These are phyloP conservation scores for Talaromyces adpressus DNA, from an alignment of 495 filamentous ascomycete species.

Conservation along the genomic window DNA sequence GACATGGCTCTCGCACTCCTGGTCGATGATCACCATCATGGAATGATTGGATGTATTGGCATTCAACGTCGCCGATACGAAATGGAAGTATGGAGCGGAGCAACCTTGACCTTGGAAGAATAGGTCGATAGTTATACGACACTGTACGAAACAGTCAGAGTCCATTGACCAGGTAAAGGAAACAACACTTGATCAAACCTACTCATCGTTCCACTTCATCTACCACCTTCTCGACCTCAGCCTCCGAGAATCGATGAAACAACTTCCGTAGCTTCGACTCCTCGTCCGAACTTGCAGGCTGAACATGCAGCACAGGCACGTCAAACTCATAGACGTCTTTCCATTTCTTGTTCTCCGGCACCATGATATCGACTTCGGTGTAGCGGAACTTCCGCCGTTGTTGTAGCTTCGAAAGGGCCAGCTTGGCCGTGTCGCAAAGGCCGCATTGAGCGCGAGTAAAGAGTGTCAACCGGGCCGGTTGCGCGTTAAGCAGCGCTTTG, in stretches of 20 bases:
- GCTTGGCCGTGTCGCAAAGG: conserved; percentile 70
- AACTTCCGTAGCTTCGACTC: conserved; percentile 62
- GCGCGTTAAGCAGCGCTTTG: conserved; percentile 33
- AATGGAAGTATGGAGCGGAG: neutral
- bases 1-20: neutral
- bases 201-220: conserved; percentile 41
- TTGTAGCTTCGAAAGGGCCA: conserved; percentile 61
- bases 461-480: conserved; percentile 65
- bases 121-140: neutral
- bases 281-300: conserved; percentile 35
- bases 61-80: neutral
- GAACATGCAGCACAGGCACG: conserved; percentile 75
- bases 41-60: neutral
- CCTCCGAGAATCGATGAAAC: conserved; percentile 74
- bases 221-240: conserved; percentile 65
- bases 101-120: neutral
- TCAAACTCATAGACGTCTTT: conserved; percentile 84
- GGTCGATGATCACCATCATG: neutral
- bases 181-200: neutral
- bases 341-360: conserved; percentile 57
- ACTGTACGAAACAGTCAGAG: neutral
- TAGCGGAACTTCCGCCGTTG: conserved; percentile 65
- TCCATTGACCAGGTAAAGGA: neutral
- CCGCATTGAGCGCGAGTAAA: conserved; percentile 77
- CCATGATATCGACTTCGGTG: conserved; percentile 74